These are phyloP conservation scores for Aspergillus aculeatinus DNA, from an alignment of 2,329 filamentous ascomycete species.

Conservation along the genomic window DNA sequence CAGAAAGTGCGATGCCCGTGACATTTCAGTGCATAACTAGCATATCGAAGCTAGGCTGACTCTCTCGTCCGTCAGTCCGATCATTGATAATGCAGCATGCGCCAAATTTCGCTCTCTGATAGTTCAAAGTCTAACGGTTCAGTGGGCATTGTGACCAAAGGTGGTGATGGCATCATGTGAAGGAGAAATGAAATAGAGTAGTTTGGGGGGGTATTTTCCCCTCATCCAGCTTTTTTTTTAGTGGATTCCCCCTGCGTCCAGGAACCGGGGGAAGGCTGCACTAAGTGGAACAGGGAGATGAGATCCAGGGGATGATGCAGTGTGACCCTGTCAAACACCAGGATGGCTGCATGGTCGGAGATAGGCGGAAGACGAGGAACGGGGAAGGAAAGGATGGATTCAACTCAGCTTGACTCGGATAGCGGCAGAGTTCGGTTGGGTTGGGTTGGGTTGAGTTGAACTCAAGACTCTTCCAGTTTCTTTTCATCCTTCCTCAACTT, in stretches of 20 bases:
- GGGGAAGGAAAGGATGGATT: not conserved
- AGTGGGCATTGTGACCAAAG: conserved; percentile 11
- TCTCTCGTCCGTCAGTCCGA: not conserved
- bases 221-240: not conserved
- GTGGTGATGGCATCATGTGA: conserved; percentile 24
- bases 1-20: not conserved
- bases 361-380: not conserved
- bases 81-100: not conserved
- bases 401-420: not conserved
- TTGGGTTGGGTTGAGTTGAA: too few relatives aligned
- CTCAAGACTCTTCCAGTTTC: too few relatives aligned
- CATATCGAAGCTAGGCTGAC: not conserved
- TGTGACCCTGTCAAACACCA: not conserved
- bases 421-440: not conserved
- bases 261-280: not conserved
- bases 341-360: not conserved
- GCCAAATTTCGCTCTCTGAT: not conserved
- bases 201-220: not conserved
- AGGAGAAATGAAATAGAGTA: not conserved
- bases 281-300: not conserved
- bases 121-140: not conserved
- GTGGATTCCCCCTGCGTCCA: conserved; percentile 1
- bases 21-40: not conserved
- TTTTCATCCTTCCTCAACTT: not conserved
- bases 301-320: not conserved